Conservation (phyloP, 495 filamentous ascomycete genomes). For the Neurospora sp. region DNA sequence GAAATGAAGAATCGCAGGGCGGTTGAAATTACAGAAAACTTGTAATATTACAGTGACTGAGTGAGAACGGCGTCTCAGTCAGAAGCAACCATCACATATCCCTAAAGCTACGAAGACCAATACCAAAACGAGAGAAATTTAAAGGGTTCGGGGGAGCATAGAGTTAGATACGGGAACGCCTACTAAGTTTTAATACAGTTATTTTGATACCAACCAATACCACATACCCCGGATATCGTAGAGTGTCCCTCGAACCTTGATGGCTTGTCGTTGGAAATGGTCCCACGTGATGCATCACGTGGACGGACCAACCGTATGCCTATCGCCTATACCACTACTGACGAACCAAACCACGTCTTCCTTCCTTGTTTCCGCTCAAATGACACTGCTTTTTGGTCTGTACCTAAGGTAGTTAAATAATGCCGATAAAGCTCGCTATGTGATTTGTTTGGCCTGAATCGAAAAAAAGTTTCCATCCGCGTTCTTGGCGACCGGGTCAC, state of each 20-base stretch:
- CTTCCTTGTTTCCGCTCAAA: not conserved
- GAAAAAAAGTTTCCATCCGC: not conserved
- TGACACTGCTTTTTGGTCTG: not conserved
- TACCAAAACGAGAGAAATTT: not conserved
- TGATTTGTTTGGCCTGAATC: not conserved
- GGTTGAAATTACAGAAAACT: too few species aligned
- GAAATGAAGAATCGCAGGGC: not conserved
- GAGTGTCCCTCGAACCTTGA: not conserved
- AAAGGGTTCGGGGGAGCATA: too few species aligned
- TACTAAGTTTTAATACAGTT: too few species aligned
- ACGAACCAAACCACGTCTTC: not conserved
- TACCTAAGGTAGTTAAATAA: not conserved
- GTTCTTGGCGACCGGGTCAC: not conserved
- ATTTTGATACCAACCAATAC: too few species aligned
- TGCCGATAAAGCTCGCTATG: not conserved
- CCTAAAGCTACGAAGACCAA: not conserved
- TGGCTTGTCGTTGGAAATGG: not conserved
- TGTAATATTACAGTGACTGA: not conserved
- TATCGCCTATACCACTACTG: too few species aligned
- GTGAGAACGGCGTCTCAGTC: too few species aligned
- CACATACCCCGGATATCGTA: too few species aligned
- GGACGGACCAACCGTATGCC: rapidly evolving
- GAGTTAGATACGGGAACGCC: too few species aligned
- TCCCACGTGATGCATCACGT: not conserved
- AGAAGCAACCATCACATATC: not conserved